A percentile compares a stretch with the other conserved stretches of the same genome.
Evolutionary conservation across 352 stramenopile species (phyloP).

Genomic region (Pythium dissimile): DNA sequence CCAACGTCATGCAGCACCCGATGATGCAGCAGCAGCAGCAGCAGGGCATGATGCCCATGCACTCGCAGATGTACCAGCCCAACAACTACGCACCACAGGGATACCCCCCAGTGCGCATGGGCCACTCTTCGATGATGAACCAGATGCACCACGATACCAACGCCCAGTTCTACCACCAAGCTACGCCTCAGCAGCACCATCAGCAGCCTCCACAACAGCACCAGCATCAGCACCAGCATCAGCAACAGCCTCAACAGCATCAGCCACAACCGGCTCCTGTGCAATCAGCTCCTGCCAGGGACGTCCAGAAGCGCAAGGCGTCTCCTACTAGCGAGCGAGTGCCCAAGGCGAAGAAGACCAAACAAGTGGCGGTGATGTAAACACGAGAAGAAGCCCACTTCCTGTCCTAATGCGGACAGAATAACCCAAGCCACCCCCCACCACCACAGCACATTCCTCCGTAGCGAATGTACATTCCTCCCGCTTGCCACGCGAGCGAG

Average conservation of each 20-base stretch:
- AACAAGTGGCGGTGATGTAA: background rate
- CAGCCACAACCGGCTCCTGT: slow-evolving; percentile 17
- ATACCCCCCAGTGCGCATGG: slow-evolving; percentile 31
- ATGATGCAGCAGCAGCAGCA: slow-evolving; percentile 19
- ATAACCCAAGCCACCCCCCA: no score
- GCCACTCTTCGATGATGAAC: slow-evolving; percentile 52
- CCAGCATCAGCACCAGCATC: slow-evolving; percentile 9
- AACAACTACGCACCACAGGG: slow-evolving; percentile 10
- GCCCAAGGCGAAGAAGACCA: slow-evolving; percentile 28
- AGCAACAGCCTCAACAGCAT: slow-evolving; percentile 22
- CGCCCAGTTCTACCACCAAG: slow-evolving; percentile 30
- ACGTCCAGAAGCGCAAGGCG: slow-evolving; percentile 21
- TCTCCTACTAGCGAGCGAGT: background rate
- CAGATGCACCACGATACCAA: slow-evolving; percentile 26
- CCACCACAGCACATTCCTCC: slow-evolving; percentile 5
- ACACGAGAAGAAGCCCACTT: no score
- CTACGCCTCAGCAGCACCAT: slow-evolving; percentile 23
- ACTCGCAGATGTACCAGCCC: slow-evolving; percentile 19
- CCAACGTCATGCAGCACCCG: slow-evolving; percentile 18
- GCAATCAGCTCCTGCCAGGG: background rate
- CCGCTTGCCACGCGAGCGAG: background rate
- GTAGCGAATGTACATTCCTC: slow-evolving; percentile 4
- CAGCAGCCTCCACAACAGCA: slow-evolving; percentile 12
- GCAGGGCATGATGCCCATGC: slow-evolving; percentile 22
- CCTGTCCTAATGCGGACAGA: no score